Percentiles rank a stretch among this genome's conserved stretches.
phyloP scores from a whole-genome alignment of 352 stramenopile genomes.

The Halophytophthora batemanensis region DNA sequence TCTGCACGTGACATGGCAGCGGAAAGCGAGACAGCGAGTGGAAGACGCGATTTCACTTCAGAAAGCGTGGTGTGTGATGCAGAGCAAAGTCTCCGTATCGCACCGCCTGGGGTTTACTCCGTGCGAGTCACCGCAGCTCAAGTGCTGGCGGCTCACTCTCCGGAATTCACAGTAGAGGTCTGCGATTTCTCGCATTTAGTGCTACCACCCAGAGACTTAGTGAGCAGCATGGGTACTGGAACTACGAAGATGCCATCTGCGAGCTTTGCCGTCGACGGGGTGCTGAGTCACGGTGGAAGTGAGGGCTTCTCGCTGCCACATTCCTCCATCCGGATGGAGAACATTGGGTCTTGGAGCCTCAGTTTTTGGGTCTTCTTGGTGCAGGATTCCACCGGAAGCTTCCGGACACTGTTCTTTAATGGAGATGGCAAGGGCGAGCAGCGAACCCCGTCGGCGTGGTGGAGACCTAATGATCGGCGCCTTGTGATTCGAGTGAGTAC shows the following conservation, averaged over 20 bases:
- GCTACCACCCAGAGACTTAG: conserved; percentile 2
- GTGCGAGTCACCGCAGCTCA: conserved; percentile 17
- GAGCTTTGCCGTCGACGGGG: conserved; percentile 37
- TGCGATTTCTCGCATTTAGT: conserved; percentile 24
- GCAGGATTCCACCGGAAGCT: conserved; percentile 48
- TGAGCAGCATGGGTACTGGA: background rate
- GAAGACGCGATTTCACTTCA: background rate
- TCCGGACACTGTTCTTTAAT: conserved; percentile 83
- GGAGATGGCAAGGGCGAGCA: conserved; percentile 55
- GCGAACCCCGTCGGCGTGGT: conserved; percentile 81
- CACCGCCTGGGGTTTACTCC: conserved; percentile 28
- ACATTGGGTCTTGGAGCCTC: conserved; percentile 51
- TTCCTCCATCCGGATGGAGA: conserved; percentile 29
- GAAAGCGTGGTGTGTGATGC: conserved; percentile 10
- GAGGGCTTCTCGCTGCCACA: conserved; percentile 49
- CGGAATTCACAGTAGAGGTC: conserved; percentile 8
- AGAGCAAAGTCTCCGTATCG: conserved; percentile 32
- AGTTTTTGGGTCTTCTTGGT: conserved; percentile 66
- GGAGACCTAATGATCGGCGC: conserved; percentile 56
- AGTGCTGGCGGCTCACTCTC: conserved; percentile 15
- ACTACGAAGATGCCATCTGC: conserved; percentile 14
- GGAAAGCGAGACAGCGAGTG: background rate
- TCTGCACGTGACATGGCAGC: too few relatives aligned
- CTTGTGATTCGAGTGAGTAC: conserved; percentile 77
- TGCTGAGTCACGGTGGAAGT: conserved; percentile 45